Base-by-base conservation (phyloP, 768 basidiomycete genomes). In the Pleurotus tuber-regium region DNA sequence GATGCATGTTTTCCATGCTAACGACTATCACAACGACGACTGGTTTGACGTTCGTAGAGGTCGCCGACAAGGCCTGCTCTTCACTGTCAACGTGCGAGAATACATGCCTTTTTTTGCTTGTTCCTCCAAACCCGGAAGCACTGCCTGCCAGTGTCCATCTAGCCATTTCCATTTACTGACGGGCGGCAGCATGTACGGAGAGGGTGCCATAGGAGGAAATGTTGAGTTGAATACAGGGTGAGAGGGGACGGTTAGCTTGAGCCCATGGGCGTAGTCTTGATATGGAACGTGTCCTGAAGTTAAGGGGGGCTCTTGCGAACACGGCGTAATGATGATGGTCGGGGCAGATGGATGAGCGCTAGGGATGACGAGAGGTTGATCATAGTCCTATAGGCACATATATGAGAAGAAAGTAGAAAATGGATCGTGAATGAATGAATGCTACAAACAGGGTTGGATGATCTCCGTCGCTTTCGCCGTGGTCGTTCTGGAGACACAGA, bases 211-310 rank as follows among this genome's bases (percentile, higher is more conserved):
- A 4, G 77, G 80, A 39, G 80, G 79, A 57, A 73, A 74, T n/a
- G 63, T 59, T 19, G 66, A 61, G 61, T 83, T 83, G 54, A 76
- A 71, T 21, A 66, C 67, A 2, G 72, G 69, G 55, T 79, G 51
- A 9, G 68, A 31, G 4, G 81, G 82, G 12, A 84, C 75, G 1
- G 75, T 73, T 19, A 83, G 73, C 25, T 68, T 68, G 42, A 68
- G 65, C 29, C 79, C 76, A 59, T 81, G 83, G 3, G 72, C 76
- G 11, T 73, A 66, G 59, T 84, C 76, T 63, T 85, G 83, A 55
- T 70, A 70, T 9, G 83, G 82, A 16, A 80, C 70, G 53, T 70
- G 76, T 12, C 36, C 49, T 1, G 75, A 70, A 3, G 61, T 64
- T 52, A 75, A 73, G 31, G 61, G 71, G 4, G 68, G 57, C 28